Evolutionary conservation across 73 alveolate genomes (phyloP).

Genomic region (Tetrahymena malaccensis): DNA sequence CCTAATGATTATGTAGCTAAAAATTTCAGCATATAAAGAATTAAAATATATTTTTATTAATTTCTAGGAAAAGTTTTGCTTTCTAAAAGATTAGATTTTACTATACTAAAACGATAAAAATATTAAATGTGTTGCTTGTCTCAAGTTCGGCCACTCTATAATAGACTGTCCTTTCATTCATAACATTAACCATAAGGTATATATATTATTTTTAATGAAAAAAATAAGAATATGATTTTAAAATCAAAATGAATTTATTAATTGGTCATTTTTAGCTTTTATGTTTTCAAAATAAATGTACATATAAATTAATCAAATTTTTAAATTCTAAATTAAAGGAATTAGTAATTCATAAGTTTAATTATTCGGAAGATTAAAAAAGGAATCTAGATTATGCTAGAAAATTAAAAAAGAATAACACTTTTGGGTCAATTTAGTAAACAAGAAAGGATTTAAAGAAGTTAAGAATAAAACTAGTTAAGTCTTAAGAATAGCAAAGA

Average conservation of each 20-base stretch:
- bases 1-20: background rate
- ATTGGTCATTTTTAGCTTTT: too few relatives aligned
- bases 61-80: background rate
- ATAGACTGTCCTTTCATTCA: background rate
- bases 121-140: background rate
- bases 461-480: background rate
- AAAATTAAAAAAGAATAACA: background rate
- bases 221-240: too few relatives aligned
- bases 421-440: background rate
- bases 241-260: too few relatives aligned
- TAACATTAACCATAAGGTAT: background rate
- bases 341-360: background rate
- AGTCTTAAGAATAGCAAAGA: background rate
- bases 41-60: background rate
- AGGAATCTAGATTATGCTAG: background rate
- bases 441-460: background rate
- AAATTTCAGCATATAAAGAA: background rate
- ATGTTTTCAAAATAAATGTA: too few relatives aligned
- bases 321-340: background rate
- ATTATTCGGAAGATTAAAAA: background rate
- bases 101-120: background rate
- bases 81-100: background rate
- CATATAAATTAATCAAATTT: too few relatives aligned
- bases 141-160: background rate
- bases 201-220: background rate